A percentile compares a stretch with the other conserved stretches of the same genome.
These are phyloP conservation scores for Durotheca rogersii DNA, from an alignment of 495 filamentous ascomycete genomes.

Conservation along the genomic window DNA sequence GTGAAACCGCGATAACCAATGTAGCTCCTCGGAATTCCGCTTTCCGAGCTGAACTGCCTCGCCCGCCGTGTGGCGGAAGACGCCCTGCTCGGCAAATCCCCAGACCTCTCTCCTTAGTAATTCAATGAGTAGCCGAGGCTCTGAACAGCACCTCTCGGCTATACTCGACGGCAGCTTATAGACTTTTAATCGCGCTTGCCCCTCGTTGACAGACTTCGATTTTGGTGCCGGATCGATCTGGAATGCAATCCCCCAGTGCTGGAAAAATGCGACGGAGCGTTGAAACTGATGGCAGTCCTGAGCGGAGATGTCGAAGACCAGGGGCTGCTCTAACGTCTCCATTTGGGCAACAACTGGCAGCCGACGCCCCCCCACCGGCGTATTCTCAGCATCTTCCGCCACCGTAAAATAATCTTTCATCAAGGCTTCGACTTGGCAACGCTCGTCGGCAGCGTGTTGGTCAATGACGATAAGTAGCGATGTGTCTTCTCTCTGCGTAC, in stretches of 20 bases:
- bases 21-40: slow-evolving; percentile 8
- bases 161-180: slow-evolving; percentile 67
- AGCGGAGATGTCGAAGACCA: slow-evolving; percentile 61
- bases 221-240: slow-evolving; percentile 27
- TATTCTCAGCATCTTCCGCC: background rate
- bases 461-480: slow-evolving; percentile 74
- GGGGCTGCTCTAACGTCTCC: slow-evolving; percentile 47
- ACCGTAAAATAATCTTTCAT: slow-evolving; percentile 43
- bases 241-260: slow-evolving; percentile 72
- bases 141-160: slow-evolving; percentile 69
- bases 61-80: background rate
- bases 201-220: background rate
- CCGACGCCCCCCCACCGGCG: slow-evolving; percentile 9
- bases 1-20: slow-evolving; percentile 61
- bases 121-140: slow-evolving; percentile 67
- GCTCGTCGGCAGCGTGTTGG: slow-evolving; percentile 93
- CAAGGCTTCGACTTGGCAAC: slow-evolving; percentile 75
- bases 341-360: slow-evolving; percentile 17
- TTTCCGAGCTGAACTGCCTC: background rate
- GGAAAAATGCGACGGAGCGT: slow-evolving; percentile 57
- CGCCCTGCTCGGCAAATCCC: slow-evolving; percentile 43
- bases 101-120: slow-evolving; percentile 76
- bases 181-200: slow-evolving; percentile 46
- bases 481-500: background rate
- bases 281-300: slow-evolving; percentile 60